These are phyloP conservation scores for Metschnikowia peoriensis DNA, from an alignment of 805 yeast genomes.

Conservation along the genomic window DNA sequence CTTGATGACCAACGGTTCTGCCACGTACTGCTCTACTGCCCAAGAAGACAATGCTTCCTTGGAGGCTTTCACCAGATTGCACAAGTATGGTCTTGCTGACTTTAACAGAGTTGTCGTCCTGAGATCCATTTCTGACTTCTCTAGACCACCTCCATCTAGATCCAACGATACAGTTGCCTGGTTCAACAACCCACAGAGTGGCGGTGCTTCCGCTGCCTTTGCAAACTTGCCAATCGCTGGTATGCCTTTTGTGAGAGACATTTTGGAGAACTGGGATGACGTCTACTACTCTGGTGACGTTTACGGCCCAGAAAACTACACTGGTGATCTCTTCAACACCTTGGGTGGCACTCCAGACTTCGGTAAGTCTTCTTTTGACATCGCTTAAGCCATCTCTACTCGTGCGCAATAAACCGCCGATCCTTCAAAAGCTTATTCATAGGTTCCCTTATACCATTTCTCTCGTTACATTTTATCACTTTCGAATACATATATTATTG, in stretches of 20 bases:
- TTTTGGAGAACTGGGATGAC: slow-evolving; percentile 47
- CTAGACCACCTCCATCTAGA: slow-evolving; percentile 49
- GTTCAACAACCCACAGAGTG: slow-evolving; percentile 49
- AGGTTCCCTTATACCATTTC: background rate
- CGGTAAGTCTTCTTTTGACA: slow-evolving; percentile 28
- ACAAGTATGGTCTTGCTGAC: slow-evolving; percentile 53
- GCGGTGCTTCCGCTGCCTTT: slow-evolving; percentile 50
- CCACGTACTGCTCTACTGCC: slow-evolving; percentile 57
- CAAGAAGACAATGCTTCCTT: slow-evolving; percentile 69
- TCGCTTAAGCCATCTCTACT: slow-evolving; percentile 18
- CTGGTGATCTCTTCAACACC: slow-evolving; percentile 60
- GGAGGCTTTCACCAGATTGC: slow-evolving; percentile 56
- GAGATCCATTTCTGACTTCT: slow-evolving; percentile 62
- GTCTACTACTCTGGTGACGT: slow-evolving; percentile 31
- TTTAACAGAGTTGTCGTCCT: slow-evolving; percentile 55
- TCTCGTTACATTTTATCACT: background rate
- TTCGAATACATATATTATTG: background rate
- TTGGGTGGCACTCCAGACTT: slow-evolving; percentile 46
- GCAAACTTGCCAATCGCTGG: slow-evolving; percentile 55
- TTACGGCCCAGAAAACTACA: slow-evolving; percentile 49
- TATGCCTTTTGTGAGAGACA: slow-evolving; percentile 52
- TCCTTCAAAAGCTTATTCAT: background rate
- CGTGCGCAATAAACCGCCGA: background rate
- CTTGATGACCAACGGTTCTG: slow-evolving; percentile 57
- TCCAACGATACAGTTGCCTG: slow-evolving; percentile 46